A percentile compares a stretch with the other conserved stretches of the same genome.
phyloP scores from a whole-genome alignment of 2,329 filamentous ascomycete genomes.

The Nannizzia gypsea region DNA sequence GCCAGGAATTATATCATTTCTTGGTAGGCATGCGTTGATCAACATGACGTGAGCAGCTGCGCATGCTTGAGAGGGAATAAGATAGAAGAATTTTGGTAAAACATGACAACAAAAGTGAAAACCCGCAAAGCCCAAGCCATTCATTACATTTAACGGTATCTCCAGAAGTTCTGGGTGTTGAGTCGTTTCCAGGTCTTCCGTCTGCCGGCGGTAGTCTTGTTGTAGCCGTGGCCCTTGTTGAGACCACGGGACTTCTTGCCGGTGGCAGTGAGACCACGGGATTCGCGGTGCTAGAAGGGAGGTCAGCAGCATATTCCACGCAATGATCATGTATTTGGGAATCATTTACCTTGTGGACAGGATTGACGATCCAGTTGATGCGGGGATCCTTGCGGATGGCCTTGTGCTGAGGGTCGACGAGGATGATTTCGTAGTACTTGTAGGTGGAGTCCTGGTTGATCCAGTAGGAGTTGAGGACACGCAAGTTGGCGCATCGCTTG shows the following conservation, averaged over 20 bases:
- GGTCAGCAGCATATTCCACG: slow-evolving; percentile 5
- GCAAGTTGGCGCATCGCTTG: slow-evolving; percentile 95
- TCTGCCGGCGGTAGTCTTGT: slow-evolving; percentile 92
- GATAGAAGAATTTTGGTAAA: slow-evolving; percentile 3
- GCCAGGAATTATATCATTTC: slow-evolving; percentile 5
- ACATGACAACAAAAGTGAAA: slow-evolving; percentile 5
- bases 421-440: slow-evolving; percentile 99
- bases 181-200: slow-evolving; percentile 99
- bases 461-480: slow-evolving; percentile 99
- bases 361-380: slow-evolving; percentile 99
- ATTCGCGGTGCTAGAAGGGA: slow-evolving; percentile 68
- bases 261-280: slow-evolving; percentile 90
- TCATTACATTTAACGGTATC: slow-evolving; percentile 59
- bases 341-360: slow-evolving; percentile 73
- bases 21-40: slow-evolving; percentile 3
- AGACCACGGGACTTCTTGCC: slow-evolving; percentile 99
- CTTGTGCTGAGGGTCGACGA: slow-evolving; percentile 99
- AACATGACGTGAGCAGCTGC: slow-evolving; percentile 1
- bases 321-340: background rate
- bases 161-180: slow-evolving; percentile 98
- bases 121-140: slow-evolving; percentile 1
- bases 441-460: slow-evolving; percentile 99
- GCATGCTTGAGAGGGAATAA: background rate
- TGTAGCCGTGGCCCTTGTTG: slow-evolving; percentile 98
- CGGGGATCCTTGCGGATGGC: slow-evolving; percentile 96